Evolutionary conservation across 2,329 filamentous ascomycete genomes (phyloP).

Genomic region (Aspergillus terreus): DNA sequence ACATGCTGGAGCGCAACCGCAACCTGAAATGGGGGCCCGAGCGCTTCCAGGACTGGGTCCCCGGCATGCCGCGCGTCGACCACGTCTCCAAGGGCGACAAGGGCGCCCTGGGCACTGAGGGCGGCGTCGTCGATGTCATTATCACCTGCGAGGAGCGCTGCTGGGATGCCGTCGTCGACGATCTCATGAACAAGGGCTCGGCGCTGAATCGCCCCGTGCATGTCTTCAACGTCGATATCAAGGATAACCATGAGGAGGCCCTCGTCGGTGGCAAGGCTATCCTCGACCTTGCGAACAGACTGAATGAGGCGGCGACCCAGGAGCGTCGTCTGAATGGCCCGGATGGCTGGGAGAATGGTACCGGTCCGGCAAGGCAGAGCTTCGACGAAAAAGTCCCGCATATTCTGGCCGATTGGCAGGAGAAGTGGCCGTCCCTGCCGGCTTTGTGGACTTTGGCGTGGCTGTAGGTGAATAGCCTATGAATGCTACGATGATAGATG

Average conservation of each 20-base stretch:
- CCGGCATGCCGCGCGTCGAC: slow-evolving; percentile 77
- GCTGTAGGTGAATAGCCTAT: slow-evolving; percentile 56
- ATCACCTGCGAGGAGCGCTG: slow-evolving; percentile 97
- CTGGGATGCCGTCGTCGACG: slow-evolving; percentile 96
- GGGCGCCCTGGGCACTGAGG: slow-evolving; percentile 77
- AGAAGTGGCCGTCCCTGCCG: slow-evolving; percentile 86
- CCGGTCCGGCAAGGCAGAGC: slow-evolving; percentile 62
- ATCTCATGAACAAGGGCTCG: slow-evolving; percentile 79
- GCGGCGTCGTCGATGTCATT: slow-evolving; percentile 86
- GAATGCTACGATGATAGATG: no score
- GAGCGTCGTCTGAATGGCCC: slow-evolving; percentile 67
- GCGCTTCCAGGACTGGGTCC: slow-evolving; percentile 95
- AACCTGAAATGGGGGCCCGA: slow-evolving; percentile 93
- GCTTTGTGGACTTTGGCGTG: slow-evolving; percentile 93
- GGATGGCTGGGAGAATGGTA: slow-evolving; percentile 66
- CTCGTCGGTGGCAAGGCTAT: slow-evolving; percentile 87
- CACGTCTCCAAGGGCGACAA: slow-evolving; percentile 66
- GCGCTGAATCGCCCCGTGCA: slow-evolving; percentile 91
- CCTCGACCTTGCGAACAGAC: slow-evolving; percentile 77
- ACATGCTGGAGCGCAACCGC: slow-evolving; percentile 92
- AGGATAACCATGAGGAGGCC: slow-evolving; percentile 96
- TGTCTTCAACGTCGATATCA: slow-evolving; percentile 97
- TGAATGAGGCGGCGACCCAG: slow-evolving; percentile 76
- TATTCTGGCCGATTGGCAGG: slow-evolving; percentile 88
- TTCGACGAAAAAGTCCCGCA: slow-evolving; percentile 95